These are phyloP conservation scores for Santalum album DNA, from an alignment of 164 flowering plant species.

Conservation along the genomic window DNA sequence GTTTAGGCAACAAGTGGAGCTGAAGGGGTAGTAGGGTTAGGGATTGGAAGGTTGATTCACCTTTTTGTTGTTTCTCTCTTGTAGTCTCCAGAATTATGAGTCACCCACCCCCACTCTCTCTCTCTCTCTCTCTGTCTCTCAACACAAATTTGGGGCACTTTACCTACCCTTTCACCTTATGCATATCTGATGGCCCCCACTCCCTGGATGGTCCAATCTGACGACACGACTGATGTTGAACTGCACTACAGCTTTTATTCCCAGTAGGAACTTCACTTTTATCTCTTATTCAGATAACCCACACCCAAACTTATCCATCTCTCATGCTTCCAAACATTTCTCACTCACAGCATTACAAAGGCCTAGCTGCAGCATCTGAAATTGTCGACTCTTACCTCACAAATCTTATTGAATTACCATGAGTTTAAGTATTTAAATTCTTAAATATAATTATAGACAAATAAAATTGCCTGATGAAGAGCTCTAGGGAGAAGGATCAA, in stretches of 20 bases:
- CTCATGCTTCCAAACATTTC: no score
- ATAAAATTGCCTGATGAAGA: no score
- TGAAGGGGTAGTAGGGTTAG: conserved; percentile 10
- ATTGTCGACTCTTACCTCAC: no score
- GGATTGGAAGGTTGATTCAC: conserved; percentile 21
- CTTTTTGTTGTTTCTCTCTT: conserved; percentile 24
- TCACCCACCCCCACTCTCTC: conserved; percentile 20
- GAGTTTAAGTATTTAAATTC: no score
- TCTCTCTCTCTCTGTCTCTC: conserved; percentile 4
- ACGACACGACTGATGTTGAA: conserved; percentile 22
- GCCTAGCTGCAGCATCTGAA: no score
- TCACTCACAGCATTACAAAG: no score
- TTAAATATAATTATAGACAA: no score
- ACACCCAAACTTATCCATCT: no score
- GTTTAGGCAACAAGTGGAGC: conserved; percentile 27
- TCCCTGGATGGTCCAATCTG: background rate
- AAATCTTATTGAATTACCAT: no score
- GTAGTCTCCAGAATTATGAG: conserved; percentile 11
- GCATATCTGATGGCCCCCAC: conserved; percentile 6
- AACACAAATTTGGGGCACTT: conserved; percentile 9
- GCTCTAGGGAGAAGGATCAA: no score
- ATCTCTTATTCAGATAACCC: no score
- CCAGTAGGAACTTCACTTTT: conserved; percentile 1
- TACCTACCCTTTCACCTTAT: conserved; percentile 30
- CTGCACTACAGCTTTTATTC: conserved; percentile 7